Base-by-base conservation (phyloP, 2,329 filamentous ascomycete genomes). In the Piedraia hortae region DNA sequence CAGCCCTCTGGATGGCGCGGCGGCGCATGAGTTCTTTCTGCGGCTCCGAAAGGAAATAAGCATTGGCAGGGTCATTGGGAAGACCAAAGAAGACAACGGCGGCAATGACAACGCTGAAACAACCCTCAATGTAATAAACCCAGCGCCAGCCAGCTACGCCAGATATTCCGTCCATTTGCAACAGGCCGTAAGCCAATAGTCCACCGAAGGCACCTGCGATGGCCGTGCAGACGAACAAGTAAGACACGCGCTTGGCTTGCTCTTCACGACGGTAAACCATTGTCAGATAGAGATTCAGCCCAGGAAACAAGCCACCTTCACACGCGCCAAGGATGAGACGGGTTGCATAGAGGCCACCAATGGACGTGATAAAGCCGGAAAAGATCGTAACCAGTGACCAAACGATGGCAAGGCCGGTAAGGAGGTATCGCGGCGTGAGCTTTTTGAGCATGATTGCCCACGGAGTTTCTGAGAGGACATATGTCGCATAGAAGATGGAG, bases 191-290 rank as follows among this genome's bases (percentile, higher is more conserved):
- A 1, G 58, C 59, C 4, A 61, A 38, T 11, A 22, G 15, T 7
- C 12, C 21, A 14, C 12, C 12, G 30, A 64, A 61, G 2, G 61
- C 57, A 0, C 58, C 51, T 3, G 56, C 32, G 14, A 66, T 59
- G 0, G 57, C 57, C 0, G 50, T 50, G 25, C 57, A 56, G 7
- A 69, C 61, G 0, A 66, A 56, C 34, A 54, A 61, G 9, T 17
- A 17, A 31, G 61, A 60, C 10, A 78, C 45, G 1, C 72, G 57
- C 6, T 58, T 54, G 0, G 70, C 67, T 0, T 80, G 48, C 38
- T 78, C 72, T 23, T 54, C 54, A 1, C 61, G 61, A 20, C 62
- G 77, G 46, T 77, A 80, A 43, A 69, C 80, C 41, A 78, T 78
- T 3, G 61, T 66, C 4, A 75, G 49, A 42, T 68, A 77, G 0